These are phyloP conservation scores for Solanum hybrid DNA, from an alignment of 305 asterid species.

Conservation along the genomic window DNA sequence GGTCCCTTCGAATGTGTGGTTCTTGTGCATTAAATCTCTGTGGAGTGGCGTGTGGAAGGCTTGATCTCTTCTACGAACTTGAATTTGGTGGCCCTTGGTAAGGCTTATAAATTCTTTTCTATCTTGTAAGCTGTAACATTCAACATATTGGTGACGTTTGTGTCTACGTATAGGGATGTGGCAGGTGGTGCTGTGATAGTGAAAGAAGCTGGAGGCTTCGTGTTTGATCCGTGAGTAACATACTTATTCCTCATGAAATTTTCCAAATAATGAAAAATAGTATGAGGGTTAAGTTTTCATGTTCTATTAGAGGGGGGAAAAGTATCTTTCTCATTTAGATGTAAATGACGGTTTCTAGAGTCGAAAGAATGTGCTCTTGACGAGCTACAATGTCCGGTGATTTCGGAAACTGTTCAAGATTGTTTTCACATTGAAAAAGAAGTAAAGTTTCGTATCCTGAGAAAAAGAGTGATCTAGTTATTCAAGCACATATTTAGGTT, in stretches of 20 bases:
- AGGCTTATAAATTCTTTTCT: background rate
- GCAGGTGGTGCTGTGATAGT: constrained; percentile 92
- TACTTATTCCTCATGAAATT: background rate
- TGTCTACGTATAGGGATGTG: constrained; percentile 55
- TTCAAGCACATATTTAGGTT: background rate
- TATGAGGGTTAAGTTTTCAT: background rate
- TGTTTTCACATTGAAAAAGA: background rate
- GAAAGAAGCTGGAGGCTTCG: constrained; percentile 83
- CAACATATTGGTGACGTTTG: constrained; percentile 4
- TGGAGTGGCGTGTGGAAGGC: constrained; percentile 88
- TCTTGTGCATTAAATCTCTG: constrained; percentile 93
- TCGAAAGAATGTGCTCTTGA: background rate
- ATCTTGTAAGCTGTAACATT: background rate
- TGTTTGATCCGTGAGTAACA: constrained; percentile 79
- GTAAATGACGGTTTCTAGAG: background rate
- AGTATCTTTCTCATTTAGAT: background rate
- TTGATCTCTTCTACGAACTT: constrained; percentile 70
- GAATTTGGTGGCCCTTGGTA: constrained; percentile 96
- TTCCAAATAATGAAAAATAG: background rate
- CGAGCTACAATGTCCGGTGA: background rate
- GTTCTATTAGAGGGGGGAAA: background rate
- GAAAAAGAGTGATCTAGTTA: background rate
- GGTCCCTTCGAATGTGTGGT: constrained; percentile 85
- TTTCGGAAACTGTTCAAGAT: background rate
- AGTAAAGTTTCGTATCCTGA: background rate